Evolutionary conservation across 371 early-diverging fungal species (phyloP).

Genomic region (Chytridium lagenaria): DNA sequence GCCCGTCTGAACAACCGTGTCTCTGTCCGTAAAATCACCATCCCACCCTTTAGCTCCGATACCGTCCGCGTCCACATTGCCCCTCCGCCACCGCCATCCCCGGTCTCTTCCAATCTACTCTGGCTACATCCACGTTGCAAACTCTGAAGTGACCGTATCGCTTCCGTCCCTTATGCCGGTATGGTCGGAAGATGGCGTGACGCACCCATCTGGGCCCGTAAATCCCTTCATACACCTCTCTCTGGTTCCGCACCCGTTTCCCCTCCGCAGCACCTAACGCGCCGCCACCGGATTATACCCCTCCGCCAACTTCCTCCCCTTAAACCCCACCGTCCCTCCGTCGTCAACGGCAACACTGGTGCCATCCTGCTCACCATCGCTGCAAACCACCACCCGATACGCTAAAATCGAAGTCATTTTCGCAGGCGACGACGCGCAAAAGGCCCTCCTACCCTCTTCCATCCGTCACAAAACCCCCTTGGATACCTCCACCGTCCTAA

Average conservation of each 20-base stretch:
- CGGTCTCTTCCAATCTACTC: conserved; percentile 30
- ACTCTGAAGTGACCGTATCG: background rate
- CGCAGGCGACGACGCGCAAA: conserved; percentile 3
- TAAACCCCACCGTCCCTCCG: background rate
- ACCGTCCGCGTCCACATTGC: conserved; percentile 24
- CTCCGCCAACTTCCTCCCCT: background rate
- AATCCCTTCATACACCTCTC: too few relatives aligned
- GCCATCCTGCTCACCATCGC: background rate
- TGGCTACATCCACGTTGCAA: conserved; percentile 30
- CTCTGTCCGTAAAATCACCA: conserved; percentile 10
- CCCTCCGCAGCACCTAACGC: background rate
- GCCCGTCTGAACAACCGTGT: conserved; percentile 9
- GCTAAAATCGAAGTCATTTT: conserved; percentile 9
- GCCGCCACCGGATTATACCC: background rate
- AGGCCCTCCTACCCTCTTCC: background rate
- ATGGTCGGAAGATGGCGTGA: conserved; percentile 11
- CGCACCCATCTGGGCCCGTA: background rate
- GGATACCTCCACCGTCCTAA: background rate
- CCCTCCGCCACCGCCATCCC: conserved; percentile 12
- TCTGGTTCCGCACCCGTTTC: too few relatives aligned
- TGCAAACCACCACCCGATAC: conserved; percentile 7
- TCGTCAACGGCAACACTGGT: too few relatives aligned
- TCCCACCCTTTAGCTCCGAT: conserved; percentile 20
- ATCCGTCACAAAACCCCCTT: conserved; percentile 20
- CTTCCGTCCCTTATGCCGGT: conserved; percentile 35